These are phyloP conservation scores for Linnemannia exigua DNA, from an alignment of 192 early-diverging fungal genomes.

Conservation along the genomic window DNA sequence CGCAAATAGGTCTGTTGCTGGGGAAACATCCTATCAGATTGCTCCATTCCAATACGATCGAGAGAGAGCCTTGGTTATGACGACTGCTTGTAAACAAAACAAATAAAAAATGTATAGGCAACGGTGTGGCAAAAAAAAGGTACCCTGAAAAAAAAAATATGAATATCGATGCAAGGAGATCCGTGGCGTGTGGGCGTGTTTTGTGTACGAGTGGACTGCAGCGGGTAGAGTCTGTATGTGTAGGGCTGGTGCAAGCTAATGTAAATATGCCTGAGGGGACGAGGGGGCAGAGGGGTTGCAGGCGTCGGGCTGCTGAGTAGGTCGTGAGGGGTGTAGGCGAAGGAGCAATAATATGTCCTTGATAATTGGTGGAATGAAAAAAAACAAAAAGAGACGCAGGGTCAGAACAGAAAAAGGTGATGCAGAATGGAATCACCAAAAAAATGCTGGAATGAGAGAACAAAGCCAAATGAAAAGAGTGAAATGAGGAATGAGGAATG, in stretches of 20 bases:
- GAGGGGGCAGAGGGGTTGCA: not conserved
- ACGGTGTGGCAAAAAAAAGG: not conserved
- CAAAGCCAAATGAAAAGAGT: too few relatives aligned
- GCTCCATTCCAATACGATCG: slow-evolving; percentile 15
- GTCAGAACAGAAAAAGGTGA: not conserved
- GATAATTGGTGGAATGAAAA: not conserved
- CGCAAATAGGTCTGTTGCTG: slow-evolving; percentile 6
- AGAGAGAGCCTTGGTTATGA: not conserved
- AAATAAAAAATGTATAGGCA: not conserved
- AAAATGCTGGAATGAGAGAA: not conserved
- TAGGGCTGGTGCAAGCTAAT: not conserved
- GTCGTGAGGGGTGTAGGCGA: not conserved
- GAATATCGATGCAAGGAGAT: not conserved
- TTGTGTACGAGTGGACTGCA: not conserved
- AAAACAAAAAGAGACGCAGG: slow-evolving; percentile 6
- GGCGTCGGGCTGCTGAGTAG: not conserved
- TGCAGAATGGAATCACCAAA: not conserved
- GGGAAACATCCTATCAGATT: slow-evolving; percentile 30
- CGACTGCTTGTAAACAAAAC: not conserved
- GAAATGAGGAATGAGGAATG: not conserved
- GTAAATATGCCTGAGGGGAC: not conserved
- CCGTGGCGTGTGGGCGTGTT: not conserved
- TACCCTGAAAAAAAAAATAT: not conserved
- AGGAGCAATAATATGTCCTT: not conserved
- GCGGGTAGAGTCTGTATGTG: not conserved